Conservation (phyloP, 208 protist species). For the Herpetomonas muscarum region DNA sequence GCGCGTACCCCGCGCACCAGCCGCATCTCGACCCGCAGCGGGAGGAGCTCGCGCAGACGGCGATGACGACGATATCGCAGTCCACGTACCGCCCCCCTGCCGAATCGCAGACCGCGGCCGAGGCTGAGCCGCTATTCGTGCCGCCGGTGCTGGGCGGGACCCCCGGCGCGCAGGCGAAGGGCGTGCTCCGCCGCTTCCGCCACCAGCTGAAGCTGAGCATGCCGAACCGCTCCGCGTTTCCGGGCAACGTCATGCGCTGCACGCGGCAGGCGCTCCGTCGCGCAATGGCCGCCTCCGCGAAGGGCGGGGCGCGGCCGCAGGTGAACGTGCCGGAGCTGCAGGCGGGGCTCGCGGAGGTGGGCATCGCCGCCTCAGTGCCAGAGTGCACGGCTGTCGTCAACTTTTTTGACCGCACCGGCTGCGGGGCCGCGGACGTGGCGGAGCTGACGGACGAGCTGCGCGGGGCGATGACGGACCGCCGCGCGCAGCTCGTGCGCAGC, state of each 20-base stretch:
- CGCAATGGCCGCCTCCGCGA: conserved; percentile 11
- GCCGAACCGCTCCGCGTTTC: conserved; percentile 50
- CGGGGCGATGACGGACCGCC: conserved; percentile 63
- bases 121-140: conserved; percentile 30
- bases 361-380: conserved; percentile 26
- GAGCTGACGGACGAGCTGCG: conserved; percentile 59
- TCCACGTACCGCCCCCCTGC: conserved; percentile 26
- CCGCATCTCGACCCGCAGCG: conserved; percentile 62
- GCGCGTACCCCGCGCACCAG: conserved; percentile 79
- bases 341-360: conserved; percentile 38
- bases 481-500: conserved; percentile 49
- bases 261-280: conserved; percentile 38
- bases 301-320: conserved; percentile 20
- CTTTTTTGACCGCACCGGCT: conserved; percentile 51
- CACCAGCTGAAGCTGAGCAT: conserved; percentile 43
- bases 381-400: conserved; percentile 74
- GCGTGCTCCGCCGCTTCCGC: conserved; percentile 65
- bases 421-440: conserved; percentile 32
- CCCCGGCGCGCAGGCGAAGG: conserved; percentile 50
- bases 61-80: conserved; percentile 18
- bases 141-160: conserved; percentile 48
- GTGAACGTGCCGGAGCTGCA: conserved; percentile 69
- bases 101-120: conserved; percentile 18
- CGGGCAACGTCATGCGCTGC: conserved; percentile 65
- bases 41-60: conserved; percentile 8